Evolutionary conservation across 768 basidiomycete genomes (phyloP).

Genomic region (Multifurca ochricompacta): DNA sequence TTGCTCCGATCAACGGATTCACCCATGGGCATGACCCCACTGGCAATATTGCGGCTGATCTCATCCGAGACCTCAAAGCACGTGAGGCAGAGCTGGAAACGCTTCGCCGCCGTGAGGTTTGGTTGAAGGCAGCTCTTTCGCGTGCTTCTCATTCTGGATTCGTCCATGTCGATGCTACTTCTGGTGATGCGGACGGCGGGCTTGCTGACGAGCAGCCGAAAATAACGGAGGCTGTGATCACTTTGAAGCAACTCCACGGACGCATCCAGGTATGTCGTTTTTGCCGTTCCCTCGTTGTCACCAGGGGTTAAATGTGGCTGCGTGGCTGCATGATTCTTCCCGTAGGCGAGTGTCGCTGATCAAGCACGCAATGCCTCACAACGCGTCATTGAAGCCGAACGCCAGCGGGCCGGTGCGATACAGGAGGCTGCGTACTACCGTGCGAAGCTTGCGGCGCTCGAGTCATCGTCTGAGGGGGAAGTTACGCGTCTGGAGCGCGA

Average conservation of each 20-base stretch:
- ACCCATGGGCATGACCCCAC: conserved; percentile 46
- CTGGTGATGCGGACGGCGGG: conserved; percentile 35
- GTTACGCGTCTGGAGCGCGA: conserved; percentile 67
- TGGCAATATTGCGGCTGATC: conserved; percentile 64
- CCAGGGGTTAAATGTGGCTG: conserved; percentile 1
- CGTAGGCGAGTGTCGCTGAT: conserved; percentile 60
- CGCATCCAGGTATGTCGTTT: conserved; percentile 66
- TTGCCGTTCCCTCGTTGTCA: not conserved
- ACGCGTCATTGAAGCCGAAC: conserved; percentile 71
- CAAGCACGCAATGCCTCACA: conserved; percentile 75
- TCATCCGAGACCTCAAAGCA: conserved; percentile 70
- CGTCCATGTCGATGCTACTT: conserved; percentile 44
- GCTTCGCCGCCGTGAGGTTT: conserved; percentile 67
- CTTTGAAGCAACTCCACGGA: conserved; percentile 83
- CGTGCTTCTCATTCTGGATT: conserved; percentile 77
- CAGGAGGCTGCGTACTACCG: conserved; percentile 97
- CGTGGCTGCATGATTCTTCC: not conserved
- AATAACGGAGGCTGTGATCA: conserved; percentile 64
- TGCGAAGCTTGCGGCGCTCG: conserved; percentile 85
- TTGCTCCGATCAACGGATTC: conserved; percentile 43
- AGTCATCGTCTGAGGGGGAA: conserved; percentile 59
- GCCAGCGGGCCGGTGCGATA: conserved; percentile 64
- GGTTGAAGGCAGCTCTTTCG: conserved; percentile 76
- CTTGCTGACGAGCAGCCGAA: conserved; percentile 39
- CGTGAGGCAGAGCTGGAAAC: conserved; percentile 78